Conservation (phyloP, 73 alveolate species). For the Blepharisma stoltei region DNA sequence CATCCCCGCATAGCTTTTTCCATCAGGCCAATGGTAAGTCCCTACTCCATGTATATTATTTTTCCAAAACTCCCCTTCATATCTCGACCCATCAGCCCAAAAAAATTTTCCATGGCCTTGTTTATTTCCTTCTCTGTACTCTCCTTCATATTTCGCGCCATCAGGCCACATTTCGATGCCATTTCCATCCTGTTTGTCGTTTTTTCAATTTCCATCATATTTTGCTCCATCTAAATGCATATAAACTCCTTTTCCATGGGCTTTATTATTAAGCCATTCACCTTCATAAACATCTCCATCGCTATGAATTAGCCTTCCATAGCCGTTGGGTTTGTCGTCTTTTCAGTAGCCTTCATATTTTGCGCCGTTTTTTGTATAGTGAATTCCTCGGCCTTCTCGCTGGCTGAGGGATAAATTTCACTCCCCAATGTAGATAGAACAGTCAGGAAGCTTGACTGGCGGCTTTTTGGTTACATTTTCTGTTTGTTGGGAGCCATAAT, state of each 20-base stretch:
- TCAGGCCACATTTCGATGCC: constrained; percentile 79
- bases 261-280: constrained; percentile 50
- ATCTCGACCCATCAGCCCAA: constrained; percentile 50
- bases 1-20: constrained; percentile 50
- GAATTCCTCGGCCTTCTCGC: constrained; percentile 37
- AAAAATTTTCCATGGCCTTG: constrained; percentile 37
- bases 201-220: constrained; percentile 66
- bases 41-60: constrained; percentile 52
- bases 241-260: constrained; percentile 55
- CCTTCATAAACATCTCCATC: constrained; percentile 70
- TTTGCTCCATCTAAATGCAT: constrained; percentile 54
- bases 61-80: constrained; percentile 36
- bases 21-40: constrained; percentile 34
- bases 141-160: constrained; percentile 43
- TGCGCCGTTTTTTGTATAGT: constrained; percentile 45
- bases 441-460: too few relatives aligned
- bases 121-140: constrained; percentile 39
- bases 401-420: constrained; percentile 69
- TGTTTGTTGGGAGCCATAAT: too few relatives aligned
- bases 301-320: constrained; percentile 55
- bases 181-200: constrained; percentile 71
- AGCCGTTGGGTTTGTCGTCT: constrained; percentile 67
- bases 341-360: constrained; percentile 52
- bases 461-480: too few relatives aligned
- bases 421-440: constrained; percentile 48